phyloP scores from a whole-genome alignment of 2,329 filamentous ascomycete genomes.

The Juglanconis oblonga region DNA sequence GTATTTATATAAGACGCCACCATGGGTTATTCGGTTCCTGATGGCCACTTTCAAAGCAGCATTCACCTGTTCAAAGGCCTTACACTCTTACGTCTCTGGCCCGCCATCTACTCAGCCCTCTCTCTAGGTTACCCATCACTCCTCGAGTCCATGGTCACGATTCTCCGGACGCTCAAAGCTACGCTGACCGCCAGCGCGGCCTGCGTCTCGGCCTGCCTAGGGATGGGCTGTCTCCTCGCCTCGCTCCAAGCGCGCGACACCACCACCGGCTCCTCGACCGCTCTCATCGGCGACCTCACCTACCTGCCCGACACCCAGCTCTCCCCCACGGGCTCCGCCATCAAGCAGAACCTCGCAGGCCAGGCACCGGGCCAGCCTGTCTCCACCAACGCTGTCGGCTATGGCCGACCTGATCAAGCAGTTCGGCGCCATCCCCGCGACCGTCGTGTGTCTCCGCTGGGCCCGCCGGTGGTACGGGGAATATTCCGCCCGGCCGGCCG shows the following conservation, averaged over 20 bases:
- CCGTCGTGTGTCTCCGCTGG: constrained; percentile 41
- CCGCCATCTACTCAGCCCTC: too few relatives aligned
- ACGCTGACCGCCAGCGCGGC: neutral
- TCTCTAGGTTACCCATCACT: too few relatives aligned
- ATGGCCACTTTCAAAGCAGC: too few relatives aligned
- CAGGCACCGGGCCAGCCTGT: constrained; percentile 16
- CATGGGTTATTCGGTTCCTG: too few relatives aligned
- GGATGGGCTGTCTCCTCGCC: neutral
- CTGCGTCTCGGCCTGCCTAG: neutral
- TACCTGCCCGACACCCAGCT: constrained; percentile 28
- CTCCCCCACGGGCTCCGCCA: constrained; percentile 30
- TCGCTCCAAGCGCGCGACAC: neutral
- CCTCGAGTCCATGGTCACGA: too few relatives aligned
- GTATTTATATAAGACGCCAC: too few relatives aligned
- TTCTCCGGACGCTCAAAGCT: too few relatives aligned
- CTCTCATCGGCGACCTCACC: constrained; percentile 39
- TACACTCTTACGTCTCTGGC: too few relatives aligned
- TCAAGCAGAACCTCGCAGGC: constrained; percentile 24
- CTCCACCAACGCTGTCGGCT: constrained; percentile 34
- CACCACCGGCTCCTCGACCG: constrained; percentile 27
- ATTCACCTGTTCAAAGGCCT: too few relatives aligned
- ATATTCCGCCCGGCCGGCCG: constrained; percentile 46
- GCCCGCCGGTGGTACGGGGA: constrained; percentile 39
- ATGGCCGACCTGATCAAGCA: constrained; percentile 53
- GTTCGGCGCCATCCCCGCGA: constrained; percentile 48